phyloP scores from a whole-genome alignment of 2,329 filamentous ascomycete species.

The Botrytis squamosa region DNA sequence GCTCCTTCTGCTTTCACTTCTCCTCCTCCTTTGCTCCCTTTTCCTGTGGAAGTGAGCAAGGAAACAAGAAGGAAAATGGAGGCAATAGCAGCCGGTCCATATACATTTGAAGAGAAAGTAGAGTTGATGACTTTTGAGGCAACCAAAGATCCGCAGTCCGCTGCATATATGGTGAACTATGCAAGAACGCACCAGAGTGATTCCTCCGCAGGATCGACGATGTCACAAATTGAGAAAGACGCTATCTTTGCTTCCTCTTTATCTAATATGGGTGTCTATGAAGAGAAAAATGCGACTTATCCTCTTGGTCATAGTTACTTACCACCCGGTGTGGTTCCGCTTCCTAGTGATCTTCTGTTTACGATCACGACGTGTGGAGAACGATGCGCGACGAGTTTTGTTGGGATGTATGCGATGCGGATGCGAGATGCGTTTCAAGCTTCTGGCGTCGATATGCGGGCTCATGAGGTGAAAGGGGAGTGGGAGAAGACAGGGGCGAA shows the following conservation, averaged over 20 bases:
- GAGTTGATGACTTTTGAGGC: not conserved
- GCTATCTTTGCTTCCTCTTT: not conserved
- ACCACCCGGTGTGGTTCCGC: not conserved
- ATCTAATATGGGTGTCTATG: not conserved
- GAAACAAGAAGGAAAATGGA: not conserved
- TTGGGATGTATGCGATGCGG: not conserved
- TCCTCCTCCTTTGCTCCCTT: not conserved
- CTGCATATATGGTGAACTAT: not conserved
- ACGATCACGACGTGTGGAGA: not conserved
- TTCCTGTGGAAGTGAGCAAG: no score
- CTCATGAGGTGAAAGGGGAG: not conserved
- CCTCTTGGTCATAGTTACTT: conserved; percentile 15
- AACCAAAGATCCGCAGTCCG: not conserved
- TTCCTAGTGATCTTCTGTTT: not conserved
- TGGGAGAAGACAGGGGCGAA: conserved; percentile 3
- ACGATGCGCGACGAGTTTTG: not conserved
- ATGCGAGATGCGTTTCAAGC: conserved; percentile 11
- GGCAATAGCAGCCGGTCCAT: not conserved
- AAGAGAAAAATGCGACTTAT: not conserved
- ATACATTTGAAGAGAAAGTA: not conserved
- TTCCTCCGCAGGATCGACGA: not conserved
- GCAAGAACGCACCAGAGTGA: not conserved
- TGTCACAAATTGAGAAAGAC: not conserved
- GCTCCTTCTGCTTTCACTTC: not conserved
- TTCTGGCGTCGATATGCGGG: not conserved